These are phyloP conservation scores for Candida schatavii DNA, from an alignment of 805 yeast genomes.

Conservation along the genomic window DNA sequence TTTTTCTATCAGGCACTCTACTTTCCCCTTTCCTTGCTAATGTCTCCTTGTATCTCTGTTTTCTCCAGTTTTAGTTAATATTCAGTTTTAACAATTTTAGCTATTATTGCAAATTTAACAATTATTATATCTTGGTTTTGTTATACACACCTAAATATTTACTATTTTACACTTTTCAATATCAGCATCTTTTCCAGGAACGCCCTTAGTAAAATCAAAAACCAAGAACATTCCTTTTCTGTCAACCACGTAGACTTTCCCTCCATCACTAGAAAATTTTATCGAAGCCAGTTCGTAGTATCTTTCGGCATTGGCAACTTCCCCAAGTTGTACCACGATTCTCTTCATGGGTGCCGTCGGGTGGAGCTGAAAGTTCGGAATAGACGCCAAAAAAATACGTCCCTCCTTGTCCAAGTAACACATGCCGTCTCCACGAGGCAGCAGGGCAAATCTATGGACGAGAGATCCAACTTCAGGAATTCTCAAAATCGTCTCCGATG, in stretches of 20 bases:
- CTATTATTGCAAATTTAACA: neutral
- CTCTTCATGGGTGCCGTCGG: constrained; percentile 27
- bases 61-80: neutral
- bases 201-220: constrained; percentile 85
- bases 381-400: constrained; percentile 61
- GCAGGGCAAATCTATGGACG: constrained; percentile 69
- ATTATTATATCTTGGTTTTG: neutral
- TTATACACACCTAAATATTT: constrained; percentile 16
- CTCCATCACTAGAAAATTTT: constrained; percentile 77
- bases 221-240: constrained; percentile 76
- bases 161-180: constrained; percentile 66
- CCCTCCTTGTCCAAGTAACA: constrained; percentile 83
- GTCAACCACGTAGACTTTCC: constrained; percentile 71
- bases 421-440: constrained; percentile 84
- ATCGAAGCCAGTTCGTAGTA: constrained; percentile 76
- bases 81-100: neutral
- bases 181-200: constrained; percentile 64
- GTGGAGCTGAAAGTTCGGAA: constrained; percentile 44
- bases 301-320: constrained; percentile 72
- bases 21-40: neutral
- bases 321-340: constrained; percentile 67
- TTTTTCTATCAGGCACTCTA: neutral
- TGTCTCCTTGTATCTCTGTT: neutral
- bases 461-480: constrained; percentile 79
- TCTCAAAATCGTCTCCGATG: constrained; percentile 41